Base-by-base conservation (phyloP, 306 rosid genomes). In the Ceratonia siliqua region DNA sequence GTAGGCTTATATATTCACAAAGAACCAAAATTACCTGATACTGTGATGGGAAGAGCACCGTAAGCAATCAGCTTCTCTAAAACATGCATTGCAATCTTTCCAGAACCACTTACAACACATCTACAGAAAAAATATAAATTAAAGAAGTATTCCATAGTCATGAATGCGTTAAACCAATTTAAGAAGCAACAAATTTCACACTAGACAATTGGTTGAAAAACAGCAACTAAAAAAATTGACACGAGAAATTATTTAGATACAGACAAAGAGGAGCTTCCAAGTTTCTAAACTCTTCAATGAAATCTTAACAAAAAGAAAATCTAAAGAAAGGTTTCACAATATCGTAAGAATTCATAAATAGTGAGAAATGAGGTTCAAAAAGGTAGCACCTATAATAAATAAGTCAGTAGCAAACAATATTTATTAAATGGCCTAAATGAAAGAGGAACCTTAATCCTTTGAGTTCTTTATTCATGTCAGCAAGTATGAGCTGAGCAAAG, bases 71-170 rank as follows among this genome's bases (percentile, higher is more conserved):
- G 95, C 90, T 95, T 95, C 81, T 95, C 99, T 71, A 95, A 83
- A 81, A 95, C 99, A 89, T 95, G 98, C 94, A 95, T 54, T 70
- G 99, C 97, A 66, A 95, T 92, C 91, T 95, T 95, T 87, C 99
- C 99, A 78, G 91, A 95, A 72, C 99, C 99, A 25, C 93, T 92
- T 53, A 95, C 95, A 43, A 73, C 97, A 71, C 98, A 95, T 84
- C 99, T 95, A 72, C 66, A 75, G 62, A 46, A 74, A 75, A 77
- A 80, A 79, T 24, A 78, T 55, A 55, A 24, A 49, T 25, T n/a
- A 76, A 50, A 68, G 35, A 10, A 45, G 6, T n/a, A 53, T 20
- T 71, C 80, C 55, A 77, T 63, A 28, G 39, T 43, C 41, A 68
- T 43, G 18, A 55, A 39, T 69, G 68, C 30, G 30, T 27, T 21